Conservation (phyloP, 345 rosid species). For the Hevea brasiliensis region DNA sequence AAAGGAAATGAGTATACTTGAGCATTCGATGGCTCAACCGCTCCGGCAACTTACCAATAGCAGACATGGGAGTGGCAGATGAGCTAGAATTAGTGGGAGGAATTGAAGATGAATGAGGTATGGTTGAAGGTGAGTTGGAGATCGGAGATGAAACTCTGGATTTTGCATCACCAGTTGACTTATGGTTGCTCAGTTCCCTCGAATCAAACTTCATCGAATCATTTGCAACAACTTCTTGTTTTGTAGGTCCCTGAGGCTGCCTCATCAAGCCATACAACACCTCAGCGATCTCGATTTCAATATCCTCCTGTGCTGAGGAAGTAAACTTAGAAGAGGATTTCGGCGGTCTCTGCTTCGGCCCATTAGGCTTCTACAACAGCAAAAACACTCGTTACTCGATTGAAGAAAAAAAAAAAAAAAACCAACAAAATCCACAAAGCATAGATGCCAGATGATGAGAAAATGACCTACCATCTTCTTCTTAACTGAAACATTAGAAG, state of each 20-base stretch:
- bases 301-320: conserved; percentile 84
- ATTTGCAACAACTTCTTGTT: conserved; percentile 49
- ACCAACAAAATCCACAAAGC: not conserved
- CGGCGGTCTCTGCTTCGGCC: conserved; percentile 77
- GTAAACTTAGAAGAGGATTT: conserved; percentile 64
- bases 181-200: conserved; percentile 38
- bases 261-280: conserved; percentile 90
- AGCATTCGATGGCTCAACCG: not conserved
- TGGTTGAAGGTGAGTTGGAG: conserved; percentile 53
- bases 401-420: not conserved
- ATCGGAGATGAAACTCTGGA: conserved; percentile 89
- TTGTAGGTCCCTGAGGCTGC: conserved; percentile 68
- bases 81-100: conserved; percentile 59
- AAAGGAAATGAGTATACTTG: not conserved
- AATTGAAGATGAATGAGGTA: conserved; percentile 55
- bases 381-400: conserved; percentile 17
- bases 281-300: conserved; percentile 98
- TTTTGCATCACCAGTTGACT: conserved; percentile 56
- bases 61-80: conserved; percentile 50
- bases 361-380: conserved; percentile 60
- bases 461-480: conserved; percentile 70
- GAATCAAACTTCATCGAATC: conserved; percentile 45
- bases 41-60: conserved; percentile 50
- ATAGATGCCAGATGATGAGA: not conserved
- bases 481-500: conserved; percentile 73